Evolutionary conservation across 202 grass and related monocot genomes (phyloP).

Genomic region (Setaria italica): DNA sequence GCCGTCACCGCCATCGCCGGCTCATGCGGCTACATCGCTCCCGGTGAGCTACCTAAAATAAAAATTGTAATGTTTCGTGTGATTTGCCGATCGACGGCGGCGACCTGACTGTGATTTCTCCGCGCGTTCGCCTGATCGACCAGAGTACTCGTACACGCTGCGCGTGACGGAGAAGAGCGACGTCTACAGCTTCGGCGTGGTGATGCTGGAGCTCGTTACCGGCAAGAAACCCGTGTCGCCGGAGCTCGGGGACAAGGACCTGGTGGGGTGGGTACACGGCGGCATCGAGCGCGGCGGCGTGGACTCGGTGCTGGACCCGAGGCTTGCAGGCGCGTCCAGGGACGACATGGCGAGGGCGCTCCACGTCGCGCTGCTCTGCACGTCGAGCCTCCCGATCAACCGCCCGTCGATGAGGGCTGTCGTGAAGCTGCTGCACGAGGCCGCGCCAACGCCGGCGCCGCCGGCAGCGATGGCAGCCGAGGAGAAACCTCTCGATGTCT

Average conservation of each 20-base stretch:
- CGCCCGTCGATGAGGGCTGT: conserved; percentile 82
- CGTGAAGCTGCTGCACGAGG: conserved; percentile 63
- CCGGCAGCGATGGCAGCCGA: not conserved
- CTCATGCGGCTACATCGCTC: conserved; percentile 85
- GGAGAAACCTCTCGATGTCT: conserved; percentile 28
- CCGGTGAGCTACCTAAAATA: conserved; percentile 52
- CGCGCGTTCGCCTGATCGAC: not conserved
- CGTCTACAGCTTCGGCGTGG: conserved; percentile 86
- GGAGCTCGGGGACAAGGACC: conserved; percentile 71
- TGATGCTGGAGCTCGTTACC: conserved; percentile 75
- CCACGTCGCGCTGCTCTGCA: conserved; percentile 74
- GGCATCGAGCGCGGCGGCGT: conserved; percentile 49
- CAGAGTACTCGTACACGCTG: conserved; percentile 89
- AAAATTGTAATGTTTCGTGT: too few species aligned
- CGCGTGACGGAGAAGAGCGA: conserved; percentile 91
- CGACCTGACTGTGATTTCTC: not conserved
- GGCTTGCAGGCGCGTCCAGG: conserved; percentile 44
- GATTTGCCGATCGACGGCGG: too few species aligned
- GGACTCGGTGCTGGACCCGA: conserved; percentile 61
- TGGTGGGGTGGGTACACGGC: conserved; percentile 64
- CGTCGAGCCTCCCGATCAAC: conserved; percentile 69
- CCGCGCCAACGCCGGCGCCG: not conserved
- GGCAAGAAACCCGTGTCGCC: conserved; percentile 51
- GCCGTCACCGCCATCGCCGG: conserved; percentile 61
- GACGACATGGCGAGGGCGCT: conserved; percentile 62